These are phyloP conservation scores for Podaxis pistillaris DNA, from an alignment of 768 basidiomycete genomes.

Conservation along the genomic window DNA sequence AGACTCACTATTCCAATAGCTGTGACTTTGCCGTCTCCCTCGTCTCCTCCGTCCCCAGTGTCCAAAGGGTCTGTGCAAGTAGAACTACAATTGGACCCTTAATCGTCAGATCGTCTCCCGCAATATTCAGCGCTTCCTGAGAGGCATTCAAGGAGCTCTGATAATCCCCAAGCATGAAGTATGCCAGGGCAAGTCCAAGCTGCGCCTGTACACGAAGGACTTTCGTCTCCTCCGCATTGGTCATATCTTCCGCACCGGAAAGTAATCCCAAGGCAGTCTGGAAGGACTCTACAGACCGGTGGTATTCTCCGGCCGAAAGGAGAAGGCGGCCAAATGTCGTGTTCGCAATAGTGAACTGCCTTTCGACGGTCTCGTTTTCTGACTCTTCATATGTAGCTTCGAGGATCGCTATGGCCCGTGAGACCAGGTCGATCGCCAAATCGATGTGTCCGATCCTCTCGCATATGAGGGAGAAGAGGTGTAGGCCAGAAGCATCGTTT, in stretches of 20 bases:
- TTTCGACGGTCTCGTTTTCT: slow-evolving; percentile 78
- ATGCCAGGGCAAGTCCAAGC: slow-evolving; percentile 71
- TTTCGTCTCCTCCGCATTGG: slow-evolving; percentile 23
- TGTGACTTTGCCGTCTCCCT: slow-evolving; percentile 75
- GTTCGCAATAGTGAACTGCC: slow-evolving; percentile 78
- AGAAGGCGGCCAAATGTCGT: slow-evolving; percentile 77
- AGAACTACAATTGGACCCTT: slow-evolving; percentile 72
- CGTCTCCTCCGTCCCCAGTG: slow-evolving; percentile 70
- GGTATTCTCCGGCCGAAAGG: slow-evolving; percentile 57
- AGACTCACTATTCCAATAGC: slow-evolving; percentile 76
- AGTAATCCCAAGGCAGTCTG: slow-evolving; percentile 73
- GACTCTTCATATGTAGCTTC: slow-evolving; percentile 86
- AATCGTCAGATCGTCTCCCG: slow-evolving; percentile 44
- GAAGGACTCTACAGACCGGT: slow-evolving; percentile 65
- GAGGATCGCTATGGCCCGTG: slow-evolving; percentile 66
- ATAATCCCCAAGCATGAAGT: slow-evolving; percentile 62
- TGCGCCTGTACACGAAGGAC: slow-evolving; percentile 53
- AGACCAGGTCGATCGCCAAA: slow-evolving; percentile 55
- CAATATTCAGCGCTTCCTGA: slow-evolving; percentile 62
- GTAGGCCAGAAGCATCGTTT: slow-evolving; percentile 69
- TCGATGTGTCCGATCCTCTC: slow-evolving; percentile 77
- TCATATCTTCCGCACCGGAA: slow-evolving; percentile 41
- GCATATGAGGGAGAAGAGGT: slow-evolving; percentile 82
- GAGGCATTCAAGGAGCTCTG: slow-evolving; percentile 64
- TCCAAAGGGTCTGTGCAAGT: slow-evolving; percentile 88